phyloP scores from a whole-genome alignment of 495 filamentous ascomycete genomes.

The Annulohypoxylon nitens region DNA sequence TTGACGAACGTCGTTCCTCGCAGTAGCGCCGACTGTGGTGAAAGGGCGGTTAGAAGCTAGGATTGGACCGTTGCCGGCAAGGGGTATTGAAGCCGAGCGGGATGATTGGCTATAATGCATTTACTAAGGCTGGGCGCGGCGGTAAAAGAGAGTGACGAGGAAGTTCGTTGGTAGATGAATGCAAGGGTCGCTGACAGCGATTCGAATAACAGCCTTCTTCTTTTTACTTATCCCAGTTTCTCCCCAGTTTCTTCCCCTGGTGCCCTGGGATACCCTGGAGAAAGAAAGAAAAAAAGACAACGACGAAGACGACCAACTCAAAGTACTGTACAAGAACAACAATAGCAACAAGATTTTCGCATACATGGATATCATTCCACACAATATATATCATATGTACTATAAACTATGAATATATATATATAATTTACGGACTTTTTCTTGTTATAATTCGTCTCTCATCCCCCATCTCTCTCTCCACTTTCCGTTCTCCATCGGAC shows the following conservation, averaged over 20 bases:
- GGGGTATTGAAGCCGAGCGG: slow-evolving; percentile 36
- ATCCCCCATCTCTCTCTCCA: slow-evolving; percentile 20
- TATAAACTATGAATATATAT: background rate
- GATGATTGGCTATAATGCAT: slow-evolving; percentile 47
- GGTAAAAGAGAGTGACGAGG: slow-evolving; percentile 49
- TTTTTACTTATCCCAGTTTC: slow-evolving; percentile 6
- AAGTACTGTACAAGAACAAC: slow-evolving; percentile 8
- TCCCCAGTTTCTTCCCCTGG: background rate
- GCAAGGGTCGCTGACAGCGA: slow-evolving; percentile 43
- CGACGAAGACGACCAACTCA: background rate
- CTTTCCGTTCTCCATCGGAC: slow-evolving; percentile 31
- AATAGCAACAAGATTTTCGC: background rate
- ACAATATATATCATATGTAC: background rate
- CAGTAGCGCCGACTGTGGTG: slow-evolving; percentile 50
- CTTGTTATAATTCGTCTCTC: slow-evolving; percentile 6
- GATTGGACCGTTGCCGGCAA: slow-evolving; percentile 45
- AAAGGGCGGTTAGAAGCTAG: slow-evolving; percentile 32
- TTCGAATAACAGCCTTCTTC: slow-evolving; percentile 28
- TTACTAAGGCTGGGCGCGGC: slow-evolving; percentile 47
- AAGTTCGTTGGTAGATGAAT: slow-evolving; percentile 47
- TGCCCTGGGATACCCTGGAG: background rate
- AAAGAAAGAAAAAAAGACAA: background rate
- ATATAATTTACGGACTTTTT: slow-evolving; percentile 1
- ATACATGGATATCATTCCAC: background rate
- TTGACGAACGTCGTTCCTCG: slow-evolving; percentile 50